Evolutionary conservation across 179 eudicot species (phyloP).

Genomic region (Beta corolliflora): DNA sequence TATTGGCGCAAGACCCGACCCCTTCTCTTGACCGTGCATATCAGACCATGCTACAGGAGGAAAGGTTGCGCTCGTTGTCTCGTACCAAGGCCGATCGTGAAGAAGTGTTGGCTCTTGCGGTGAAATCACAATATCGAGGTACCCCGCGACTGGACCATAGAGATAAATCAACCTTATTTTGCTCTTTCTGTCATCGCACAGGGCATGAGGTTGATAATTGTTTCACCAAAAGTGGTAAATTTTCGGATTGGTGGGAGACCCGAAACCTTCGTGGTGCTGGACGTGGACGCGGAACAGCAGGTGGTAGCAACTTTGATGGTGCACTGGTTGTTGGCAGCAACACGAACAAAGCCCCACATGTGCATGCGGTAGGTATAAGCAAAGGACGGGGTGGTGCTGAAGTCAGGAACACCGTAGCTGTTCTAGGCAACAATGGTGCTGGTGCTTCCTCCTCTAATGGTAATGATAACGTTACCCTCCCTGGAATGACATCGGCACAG

Average conservation of each 20-base stretch:
- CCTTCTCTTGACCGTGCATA: slow-evolving; percentile 10
- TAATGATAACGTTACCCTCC: too few species aligned
- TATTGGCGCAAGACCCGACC: background rate
- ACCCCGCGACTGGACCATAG: background rate
- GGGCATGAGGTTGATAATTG: background rate
- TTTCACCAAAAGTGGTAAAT: background rate
- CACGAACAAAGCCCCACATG: too few species aligned
- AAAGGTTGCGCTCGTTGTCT: background rate
- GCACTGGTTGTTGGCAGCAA: too few species aligned
- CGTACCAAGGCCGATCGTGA: background rate
- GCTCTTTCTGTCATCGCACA: background rate
- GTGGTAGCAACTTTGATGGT: too few species aligned
- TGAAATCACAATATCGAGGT: background rate
- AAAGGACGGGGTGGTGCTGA: too few species aligned
- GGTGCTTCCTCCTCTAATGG: too few species aligned
- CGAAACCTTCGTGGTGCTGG: too few species aligned
- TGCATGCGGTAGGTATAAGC: too few species aligned
- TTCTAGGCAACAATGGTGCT: too few species aligned
- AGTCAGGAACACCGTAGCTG: too few species aligned
- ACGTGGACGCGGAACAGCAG: too few species aligned
- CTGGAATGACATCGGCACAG: too few species aligned
- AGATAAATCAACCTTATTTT: background rate
- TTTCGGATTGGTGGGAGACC: background rate
- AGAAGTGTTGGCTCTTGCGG: background rate
- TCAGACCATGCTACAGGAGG: background rate